A percentile compares a stretch with the other conserved stretches of the same genome.
Conservation (phyloP, 176 grass and related monocot genomes). For the Puya raimondii region DNA sequence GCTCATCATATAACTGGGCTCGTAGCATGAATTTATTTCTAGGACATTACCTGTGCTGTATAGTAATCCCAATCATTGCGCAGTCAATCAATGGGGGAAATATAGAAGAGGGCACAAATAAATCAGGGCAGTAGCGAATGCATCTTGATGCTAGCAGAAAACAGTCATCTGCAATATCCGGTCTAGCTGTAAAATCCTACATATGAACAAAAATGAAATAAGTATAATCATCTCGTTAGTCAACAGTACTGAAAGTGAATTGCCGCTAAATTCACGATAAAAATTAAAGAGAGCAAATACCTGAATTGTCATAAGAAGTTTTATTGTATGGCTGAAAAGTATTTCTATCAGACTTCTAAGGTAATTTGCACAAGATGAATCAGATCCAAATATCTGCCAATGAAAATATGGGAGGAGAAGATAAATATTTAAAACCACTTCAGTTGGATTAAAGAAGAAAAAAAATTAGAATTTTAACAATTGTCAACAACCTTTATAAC, state of each 20-base stretch:
- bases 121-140: slow-evolving; percentile 82
- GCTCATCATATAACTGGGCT: background rate
- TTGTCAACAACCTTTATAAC: slow-evolving; percentile 74
- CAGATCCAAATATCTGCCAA: slow-evolving; percentile 86
- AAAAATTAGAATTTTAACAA: slow-evolving; percentile 1
- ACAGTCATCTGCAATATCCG: slow-evolving; percentile 97
- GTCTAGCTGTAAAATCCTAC: slow-evolving; percentile 98
- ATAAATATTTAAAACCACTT: slow-evolving; percentile 12
- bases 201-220: slow-evolving; percentile 15
- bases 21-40: background rate
- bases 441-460: background rate
- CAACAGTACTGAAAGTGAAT: background rate
- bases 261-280: slow-evolving; percentile 1
- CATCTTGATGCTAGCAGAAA: slow-evolving; percentile 95
- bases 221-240: slow-evolving; percentile 7
- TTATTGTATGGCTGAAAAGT: slow-evolving; percentile 79
- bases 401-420: slow-evolving; percentile 14
- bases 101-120: slow-evolving; percentile 69
- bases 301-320: slow-evolving; percentile 71
- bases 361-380: slow-evolving; percentile 67
- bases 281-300: slow-evolving; percentile 31
- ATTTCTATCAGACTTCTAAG: slow-evolving; percentile 75
- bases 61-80: slow-evolving; percentile 87
- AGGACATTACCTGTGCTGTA: slow-evolving; percentile 73
- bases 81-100: slow-evolving; percentile 83